Percentiles rank a stretch among this genome's conserved stretches.
These are phyloP conservation scores for Dovyalis caffra DNA, from an alignment of 345 rosid genomes.

Conservation along the genomic window DNA sequence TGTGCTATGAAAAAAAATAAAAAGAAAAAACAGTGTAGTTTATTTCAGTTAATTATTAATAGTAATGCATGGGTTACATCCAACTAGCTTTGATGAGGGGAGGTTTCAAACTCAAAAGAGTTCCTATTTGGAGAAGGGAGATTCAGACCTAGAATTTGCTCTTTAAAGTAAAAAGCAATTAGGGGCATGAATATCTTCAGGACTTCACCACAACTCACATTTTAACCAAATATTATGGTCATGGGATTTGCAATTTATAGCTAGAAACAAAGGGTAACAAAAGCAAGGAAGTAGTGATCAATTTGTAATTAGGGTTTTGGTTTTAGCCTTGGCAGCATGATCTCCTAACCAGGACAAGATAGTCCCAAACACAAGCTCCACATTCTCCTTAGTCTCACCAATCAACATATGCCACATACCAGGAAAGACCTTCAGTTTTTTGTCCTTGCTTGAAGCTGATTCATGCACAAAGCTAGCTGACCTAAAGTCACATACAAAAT, in stretches of 20 bases:
- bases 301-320: not conserved
- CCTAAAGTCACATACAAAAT: conserved; percentile 17
- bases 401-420: conserved; percentile 34
- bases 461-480: conserved; percentile 24
- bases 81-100: no score
- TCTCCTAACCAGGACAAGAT: conserved; percentile 20
- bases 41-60: no score
- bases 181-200: no score
- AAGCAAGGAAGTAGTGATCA: not conserved
- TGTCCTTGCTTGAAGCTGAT: conserved; percentile 27
- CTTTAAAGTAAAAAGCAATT: no score
- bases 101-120: no score
- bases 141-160: no score
- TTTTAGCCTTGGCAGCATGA: conserved; percentile 1
- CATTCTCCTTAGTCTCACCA: conserved; percentile 25
- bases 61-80: no score
- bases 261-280: not conserved
- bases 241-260: not conserved
- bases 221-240: no score
- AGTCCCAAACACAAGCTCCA: conserved; percentile 25
- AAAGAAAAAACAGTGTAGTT: no score
- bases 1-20: no score
- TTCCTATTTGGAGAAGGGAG: no score
- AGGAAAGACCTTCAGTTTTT: conserved; percentile 22
- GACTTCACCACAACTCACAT: no score